Conservation (phyloP, 169 alveolate species). For the Theileria annulata region DNA sequence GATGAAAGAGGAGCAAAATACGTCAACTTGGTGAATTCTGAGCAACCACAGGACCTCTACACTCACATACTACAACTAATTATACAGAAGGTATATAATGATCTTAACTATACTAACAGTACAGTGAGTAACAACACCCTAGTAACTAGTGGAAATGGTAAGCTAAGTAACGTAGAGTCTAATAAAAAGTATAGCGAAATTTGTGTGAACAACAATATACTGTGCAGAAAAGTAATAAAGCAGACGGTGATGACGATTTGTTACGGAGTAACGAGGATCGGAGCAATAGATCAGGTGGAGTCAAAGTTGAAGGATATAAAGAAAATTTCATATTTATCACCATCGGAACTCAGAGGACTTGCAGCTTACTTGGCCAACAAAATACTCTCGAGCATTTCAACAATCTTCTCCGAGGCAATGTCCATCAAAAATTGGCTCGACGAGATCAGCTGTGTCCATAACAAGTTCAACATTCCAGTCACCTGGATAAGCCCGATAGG, state of each 20-base stretch:
- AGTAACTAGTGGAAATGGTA: background rate
- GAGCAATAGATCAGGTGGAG: constrained; percentile 83
- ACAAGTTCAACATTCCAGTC: constrained; percentile 88
- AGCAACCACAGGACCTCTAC: constrained; percentile 94
- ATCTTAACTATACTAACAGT: constrained; percentile 37
- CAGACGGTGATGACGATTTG: constrained; percentile 99
- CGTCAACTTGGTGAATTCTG: constrained; percentile 90
- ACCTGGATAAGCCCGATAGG: constrained; percentile 95
- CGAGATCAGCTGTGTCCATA: constrained; percentile 86
- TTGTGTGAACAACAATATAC: constrained; percentile 76
- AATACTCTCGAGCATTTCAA: constrained; percentile 90
- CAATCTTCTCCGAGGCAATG: constrained; percentile 92
- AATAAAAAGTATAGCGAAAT: constrained; percentile 16
- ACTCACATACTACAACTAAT: constrained; percentile 85
- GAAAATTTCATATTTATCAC: constrained; percentile 50
- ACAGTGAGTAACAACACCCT: background rate
- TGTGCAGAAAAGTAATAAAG: constrained; percentile 91
- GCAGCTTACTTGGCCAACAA: constrained; percentile 84
- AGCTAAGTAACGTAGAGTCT: constrained; percentile 61
- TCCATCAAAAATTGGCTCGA: constrained; percentile 92
- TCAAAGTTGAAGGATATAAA: constrained; percentile 53
- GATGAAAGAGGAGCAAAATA: constrained; percentile 93
- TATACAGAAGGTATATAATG: constrained; percentile 63
- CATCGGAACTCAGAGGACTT: constrained; percentile 46
- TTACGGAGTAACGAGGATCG: constrained; percentile 95